phyloP scores from a whole-genome alignment of 345 rosid genomes.

The Sisymbrium irio region DNA sequence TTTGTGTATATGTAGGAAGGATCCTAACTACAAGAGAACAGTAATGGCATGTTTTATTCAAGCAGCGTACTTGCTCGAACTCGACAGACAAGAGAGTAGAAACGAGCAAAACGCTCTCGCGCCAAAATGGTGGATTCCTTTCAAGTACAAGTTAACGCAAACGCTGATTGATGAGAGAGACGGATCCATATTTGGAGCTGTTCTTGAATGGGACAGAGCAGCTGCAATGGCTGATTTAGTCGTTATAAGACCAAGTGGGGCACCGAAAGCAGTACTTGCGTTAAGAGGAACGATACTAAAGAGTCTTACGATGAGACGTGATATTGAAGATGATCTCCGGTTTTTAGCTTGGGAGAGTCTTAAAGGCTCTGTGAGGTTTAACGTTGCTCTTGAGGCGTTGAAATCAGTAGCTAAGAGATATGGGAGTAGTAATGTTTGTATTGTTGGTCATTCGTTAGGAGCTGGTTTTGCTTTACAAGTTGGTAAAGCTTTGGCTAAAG shows the following conservation, averaged over 20 bases:
- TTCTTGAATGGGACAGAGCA: conserved; percentile 87
- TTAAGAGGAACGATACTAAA: conserved; percentile 86
- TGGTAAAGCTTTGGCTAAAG: conserved; percentile 89
- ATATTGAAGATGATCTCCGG: conserved; percentile 89
- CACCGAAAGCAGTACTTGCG: conserved; percentile 79
- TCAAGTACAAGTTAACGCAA: conserved; percentile 74
- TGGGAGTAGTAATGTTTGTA: conserved; percentile 76
- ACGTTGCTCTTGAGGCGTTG: conserved; percentile 60
- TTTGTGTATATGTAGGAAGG: conserved; percentile 55
- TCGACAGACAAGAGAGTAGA: conserved; percentile 84
- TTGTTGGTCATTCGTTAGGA: conserved; percentile 93
- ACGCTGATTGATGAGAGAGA: conserved; percentile 78
- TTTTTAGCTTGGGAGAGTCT: conserved; percentile 95
- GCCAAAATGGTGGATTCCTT: conserved; percentile 94
- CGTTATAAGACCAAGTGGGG: conserved; percentile 85
- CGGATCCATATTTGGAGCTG: conserved; percentile 81
- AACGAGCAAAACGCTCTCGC: conserved; percentile 68
- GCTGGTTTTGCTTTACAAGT: conserved; percentile 96
- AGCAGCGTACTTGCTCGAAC: conserved; percentile 86
- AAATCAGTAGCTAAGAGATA: conserved; percentile 61
- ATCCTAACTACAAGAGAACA: conserved; percentile 83
- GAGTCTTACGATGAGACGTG: conserved; percentile 75
- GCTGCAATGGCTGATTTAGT: conserved; percentile 81
- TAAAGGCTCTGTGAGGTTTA: conserved; percentile 86
- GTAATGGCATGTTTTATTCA: conserved; percentile 94